Evolutionary conservation across 352 stramenopile species (phyloP).

Genomic region (Globisporangium cederbergense): DNA sequence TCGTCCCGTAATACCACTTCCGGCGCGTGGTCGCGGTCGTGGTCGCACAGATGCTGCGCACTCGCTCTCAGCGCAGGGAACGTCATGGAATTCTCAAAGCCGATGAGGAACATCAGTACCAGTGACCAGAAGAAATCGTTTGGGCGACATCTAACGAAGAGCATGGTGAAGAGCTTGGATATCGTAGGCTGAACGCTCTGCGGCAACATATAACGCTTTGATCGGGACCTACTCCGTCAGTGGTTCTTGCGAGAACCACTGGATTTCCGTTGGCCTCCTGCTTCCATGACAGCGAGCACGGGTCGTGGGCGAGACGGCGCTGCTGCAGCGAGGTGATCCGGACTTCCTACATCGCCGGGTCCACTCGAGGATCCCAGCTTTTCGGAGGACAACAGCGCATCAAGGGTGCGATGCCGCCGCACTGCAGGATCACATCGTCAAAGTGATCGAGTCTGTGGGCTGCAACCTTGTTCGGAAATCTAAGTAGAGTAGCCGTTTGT

Average conservation of each 20-base stretch:
- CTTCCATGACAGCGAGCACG: not conserved
- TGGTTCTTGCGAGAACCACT: not conserved
- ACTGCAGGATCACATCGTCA: not conserved
- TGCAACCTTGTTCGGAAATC: not conserved
- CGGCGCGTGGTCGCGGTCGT: not conserved
- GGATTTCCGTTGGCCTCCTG: not conserved
- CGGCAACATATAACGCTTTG: not conserved
- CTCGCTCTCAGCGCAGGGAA: not conserved
- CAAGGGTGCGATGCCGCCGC: not conserved
- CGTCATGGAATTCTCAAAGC: not conserved
- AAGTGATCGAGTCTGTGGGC: not conserved
- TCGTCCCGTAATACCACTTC: not conserved
- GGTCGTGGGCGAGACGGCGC: not conserved
- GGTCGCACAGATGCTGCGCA: not conserved
- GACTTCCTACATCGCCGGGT: not conserved
- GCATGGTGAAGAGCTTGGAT: not conserved
- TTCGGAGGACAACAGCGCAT: not conserved
- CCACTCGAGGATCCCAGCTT: not conserved
- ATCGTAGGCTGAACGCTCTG: not conserved
- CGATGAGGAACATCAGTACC: not conserved
- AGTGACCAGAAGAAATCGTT: not conserved
- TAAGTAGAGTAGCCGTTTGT: not conserved
- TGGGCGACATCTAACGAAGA: not conserved
- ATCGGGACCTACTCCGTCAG: not conserved
- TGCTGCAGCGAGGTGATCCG: not conserved